Conservation (phyloP, 2,329 filamentous ascomycete species). For the Cryphonectria nitschkei region DNA sequence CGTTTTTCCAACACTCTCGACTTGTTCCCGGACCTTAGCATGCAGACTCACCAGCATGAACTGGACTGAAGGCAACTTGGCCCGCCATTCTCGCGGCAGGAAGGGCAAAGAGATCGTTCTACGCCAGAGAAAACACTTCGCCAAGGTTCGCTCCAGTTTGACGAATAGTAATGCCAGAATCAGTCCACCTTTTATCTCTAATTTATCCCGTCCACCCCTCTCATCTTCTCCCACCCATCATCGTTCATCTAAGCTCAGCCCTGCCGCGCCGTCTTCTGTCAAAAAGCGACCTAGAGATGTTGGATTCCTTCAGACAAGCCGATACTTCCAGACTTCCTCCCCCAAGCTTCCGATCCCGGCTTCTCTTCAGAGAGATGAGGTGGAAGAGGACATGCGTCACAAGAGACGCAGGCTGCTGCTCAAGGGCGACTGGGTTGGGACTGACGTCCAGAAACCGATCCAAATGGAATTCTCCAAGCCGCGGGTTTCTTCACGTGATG, state of each 20-base stretch:
- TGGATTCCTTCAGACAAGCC: conserved; percentile 11
- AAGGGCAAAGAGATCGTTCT: conserved; percentile 40
- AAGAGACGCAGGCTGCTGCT: conserved; percentile 38
- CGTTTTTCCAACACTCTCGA: neutral
- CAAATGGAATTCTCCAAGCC: conserved; percentile 35
- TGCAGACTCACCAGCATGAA: conserved; percentile 44
- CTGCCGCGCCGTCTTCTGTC: conserved; percentile 7
- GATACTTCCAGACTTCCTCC: conserved; percentile 11
- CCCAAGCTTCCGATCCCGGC: neutral
- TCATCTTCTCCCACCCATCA: conserved; percentile 29
- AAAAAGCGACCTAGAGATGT: conserved; percentile 24
- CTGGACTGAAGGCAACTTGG: conserved; percentile 53
- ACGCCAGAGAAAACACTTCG: conserved; percentile 54
- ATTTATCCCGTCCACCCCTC: conserved; percentile 27
- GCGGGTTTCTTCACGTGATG: conserved; percentile 30
- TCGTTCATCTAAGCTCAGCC: conserved; percentile 14
- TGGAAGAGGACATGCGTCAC: conserved; percentile 29
- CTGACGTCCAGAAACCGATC: conserved; percentile 40
- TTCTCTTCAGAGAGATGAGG: neutral
- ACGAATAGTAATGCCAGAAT: conserved; percentile 36
- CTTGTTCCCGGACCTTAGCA: neutral
- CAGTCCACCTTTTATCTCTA: conserved; percentile 40
- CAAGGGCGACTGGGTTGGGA: conserved; percentile 41
- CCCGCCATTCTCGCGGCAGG: conserved; percentile 44
- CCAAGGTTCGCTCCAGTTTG: conserved; percentile 44